Evolutionary conservation across 495 filamentous ascomycete genomes (phyloP), one percentile per base, ranked within the genome.

Genomic region (Penicillium fimorum): DNA sequence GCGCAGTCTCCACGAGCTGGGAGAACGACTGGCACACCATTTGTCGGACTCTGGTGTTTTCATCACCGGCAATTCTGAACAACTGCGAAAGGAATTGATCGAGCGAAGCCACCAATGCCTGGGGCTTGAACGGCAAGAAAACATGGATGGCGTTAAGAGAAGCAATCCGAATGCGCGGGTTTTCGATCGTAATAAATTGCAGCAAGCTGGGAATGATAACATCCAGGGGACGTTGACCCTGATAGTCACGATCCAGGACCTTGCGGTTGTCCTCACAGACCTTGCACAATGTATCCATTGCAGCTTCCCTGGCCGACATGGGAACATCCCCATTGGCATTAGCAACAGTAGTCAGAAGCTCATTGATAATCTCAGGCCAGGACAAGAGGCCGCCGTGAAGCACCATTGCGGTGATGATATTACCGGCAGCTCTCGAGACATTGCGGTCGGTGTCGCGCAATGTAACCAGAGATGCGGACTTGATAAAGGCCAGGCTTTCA

Each of bases 221-320:
- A 63, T 88, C 85, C 35, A 97, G 80, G 4, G 94, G 94, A 27
- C 90, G 82, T 69, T 96, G 85, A 50, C 91, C 90, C 55, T 89
- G 79, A 64, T 95, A 89, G 41, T 96, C 91, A 60, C 85, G 82
- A 71, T 96, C 91, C 53, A 99, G 76, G 55, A 89, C 78, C 63
- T 88, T 88, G 68, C 86, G 88, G 72, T 93, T 96, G 72, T 99
- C 94, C 70, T 97, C 92, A 73, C 95, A 99, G 60, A 97, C 90
- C 77, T 97, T 97, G 60, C 86, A 77, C 67, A 99, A 78, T 12
- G 94, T 91, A 24, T 87, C 84, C 89, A 97, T 96, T 47, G 91
- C 91, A 57, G 92, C 93, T 68, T 99, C 95, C 64, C 96, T 93
- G 10, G 87, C 84, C 57, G 87, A 81, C 33, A 79, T 70, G 3